Percentiles rank a stretch among this genome's conserved stretches.
Evolutionary conservation across 1,284 basidiomycete species (phyloP).

Genomic region (Heterobasidion occidentale): DNA sequence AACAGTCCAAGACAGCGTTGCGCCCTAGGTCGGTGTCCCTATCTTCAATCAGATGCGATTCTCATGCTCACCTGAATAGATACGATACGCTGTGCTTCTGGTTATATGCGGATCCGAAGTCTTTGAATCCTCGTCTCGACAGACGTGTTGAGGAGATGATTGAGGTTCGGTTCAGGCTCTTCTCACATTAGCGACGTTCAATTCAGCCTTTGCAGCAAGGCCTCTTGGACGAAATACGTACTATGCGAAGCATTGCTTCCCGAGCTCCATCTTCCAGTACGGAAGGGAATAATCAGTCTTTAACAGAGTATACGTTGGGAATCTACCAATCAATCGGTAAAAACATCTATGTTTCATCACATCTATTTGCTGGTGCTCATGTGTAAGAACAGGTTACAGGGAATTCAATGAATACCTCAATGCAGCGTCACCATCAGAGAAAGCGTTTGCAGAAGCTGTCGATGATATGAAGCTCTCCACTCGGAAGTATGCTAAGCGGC

Average conservation of each 20-base stretch:
- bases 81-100: slow-evolving; percentile 87
- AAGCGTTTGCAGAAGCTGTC: slow-evolving; percentile 51
- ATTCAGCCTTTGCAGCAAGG: slow-evolving; percentile 9
- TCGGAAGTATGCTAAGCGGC: slow-evolving; percentile 86
- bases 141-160: slow-evolving; percentile 87
- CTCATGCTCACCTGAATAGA: slow-evolving; percentile 28
- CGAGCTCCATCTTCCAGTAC: not conserved
- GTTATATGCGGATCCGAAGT: slow-evolving; percentile 74
- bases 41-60: not conserved
- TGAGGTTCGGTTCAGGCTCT: slow-evolving; percentile 36
- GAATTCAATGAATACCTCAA: slow-evolving; percentile 1
- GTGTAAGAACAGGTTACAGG: slow-evolving; percentile 8
- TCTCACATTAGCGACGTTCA: slow-evolving; percentile 1
- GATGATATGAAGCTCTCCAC: slow-evolving; percentile 85
- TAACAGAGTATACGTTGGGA: slow-evolving; percentile 63
- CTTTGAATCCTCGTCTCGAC: slow-evolving; percentile 68
- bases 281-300: slow-evolving; percentile 1
- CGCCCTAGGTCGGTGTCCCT: slow-evolving; percentile 37
- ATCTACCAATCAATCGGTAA: slow-evolving; percentile 94
- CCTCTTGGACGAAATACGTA: slow-evolving; percentile 7
- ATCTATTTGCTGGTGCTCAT: not conserved
- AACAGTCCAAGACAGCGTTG: slow-evolving; percentile 44
- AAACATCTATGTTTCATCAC: not conserved
- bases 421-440: slow-evolving; percentile 19
- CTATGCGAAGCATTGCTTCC: not conserved